phyloP scores from a whole-genome alignment of 1,139 yeast species.

The Blastobotrys ciferrii region DNA sequence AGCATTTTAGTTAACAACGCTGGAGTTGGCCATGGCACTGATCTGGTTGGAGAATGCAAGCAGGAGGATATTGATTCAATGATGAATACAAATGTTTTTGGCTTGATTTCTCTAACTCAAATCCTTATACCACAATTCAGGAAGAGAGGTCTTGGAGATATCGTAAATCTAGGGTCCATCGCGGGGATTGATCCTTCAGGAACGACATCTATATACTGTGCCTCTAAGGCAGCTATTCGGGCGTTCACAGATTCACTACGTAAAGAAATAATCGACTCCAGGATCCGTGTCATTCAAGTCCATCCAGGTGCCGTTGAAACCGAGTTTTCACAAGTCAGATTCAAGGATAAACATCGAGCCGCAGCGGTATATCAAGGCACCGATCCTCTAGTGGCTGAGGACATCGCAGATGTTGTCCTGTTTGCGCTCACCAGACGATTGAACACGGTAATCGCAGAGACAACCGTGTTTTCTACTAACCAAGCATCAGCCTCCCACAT shows the following conservation, averaged over 20 bases:
- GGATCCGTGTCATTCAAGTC: conserved; percentile 74
- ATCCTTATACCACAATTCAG: conserved; percentile 58
- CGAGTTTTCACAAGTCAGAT: conserved; percentile 74
- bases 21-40: conserved; percentile 74
- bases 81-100: conserved; percentile 72
- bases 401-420: conserved; percentile 77
- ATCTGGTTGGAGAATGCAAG: conserved; percentile 56
- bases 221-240: conserved; percentile 80
- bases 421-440: conserved; percentile 66
- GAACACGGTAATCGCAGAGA: conserved; percentile 77
- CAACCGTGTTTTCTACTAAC: conserved; percentile 70
- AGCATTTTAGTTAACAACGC: conserved; percentile 73
- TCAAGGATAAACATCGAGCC: conserved; percentile 71
- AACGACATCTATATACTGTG: conserved; percentile 81
- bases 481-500: conserved; percentile 77
- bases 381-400: conserved; percentile 71
- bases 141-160: conserved; percentile 62
- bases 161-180: conserved; percentile 79
- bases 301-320: conserved; percentile 91
- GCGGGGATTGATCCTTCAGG: conserved; percentile 89
- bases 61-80: conserved; percentile 58
- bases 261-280: conserved; percentile 71
- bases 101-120: conserved; percentile 69
- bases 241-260: conserved; percentile 74
- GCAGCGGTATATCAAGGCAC: conserved; percentile 69